Conservation (phyloP, 1,139 yeast species). For the Protomyces macrosporus region DNA sequence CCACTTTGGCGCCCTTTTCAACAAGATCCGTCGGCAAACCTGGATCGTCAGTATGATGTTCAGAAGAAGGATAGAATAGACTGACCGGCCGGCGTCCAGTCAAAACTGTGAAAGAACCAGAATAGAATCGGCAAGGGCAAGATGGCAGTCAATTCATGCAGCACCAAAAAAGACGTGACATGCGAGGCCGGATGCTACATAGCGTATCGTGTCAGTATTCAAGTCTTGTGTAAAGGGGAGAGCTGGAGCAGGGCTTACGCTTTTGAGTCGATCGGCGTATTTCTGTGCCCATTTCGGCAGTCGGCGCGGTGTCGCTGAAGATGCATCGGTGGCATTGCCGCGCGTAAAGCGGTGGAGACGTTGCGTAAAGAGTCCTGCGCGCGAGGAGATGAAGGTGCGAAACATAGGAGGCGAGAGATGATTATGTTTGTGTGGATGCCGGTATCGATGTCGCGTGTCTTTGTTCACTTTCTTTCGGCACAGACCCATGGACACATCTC, state of each 20-base stretch:
- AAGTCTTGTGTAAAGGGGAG: neutral
- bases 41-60: neutral
- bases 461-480: too few relatives aligned
- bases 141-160: slow-evolving; percentile 25
- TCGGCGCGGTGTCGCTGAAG: neutral
- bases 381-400: neutral
- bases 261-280: slow-evolving; percentile 14
- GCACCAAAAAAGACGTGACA: slow-evolving; percentile 15
- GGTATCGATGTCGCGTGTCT: too few relatives aligned
- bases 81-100: slow-evolving; percentile 24
- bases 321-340: neutral
- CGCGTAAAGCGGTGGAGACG: neutral
- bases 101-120: slow-evolving; percentile 25
- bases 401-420: neutral
- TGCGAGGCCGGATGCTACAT: slow-evolving; percentile 12
- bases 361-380: neutral
- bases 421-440: too few relatives aligned
- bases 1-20: slow-evolving; percentile 19
- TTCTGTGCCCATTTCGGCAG: slow-evolving; percentile 15
- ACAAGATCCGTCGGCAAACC: slow-evolving; percentile 17
- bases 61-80: neutral
- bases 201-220: neutral
- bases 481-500: too few relatives aligned
- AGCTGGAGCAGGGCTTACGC: neutral
- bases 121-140: slow-evolving; percentile 21